phyloP scores from a whole-genome alignment of 179 eudicot species.

The Amaranthus tricolor region DNA sequence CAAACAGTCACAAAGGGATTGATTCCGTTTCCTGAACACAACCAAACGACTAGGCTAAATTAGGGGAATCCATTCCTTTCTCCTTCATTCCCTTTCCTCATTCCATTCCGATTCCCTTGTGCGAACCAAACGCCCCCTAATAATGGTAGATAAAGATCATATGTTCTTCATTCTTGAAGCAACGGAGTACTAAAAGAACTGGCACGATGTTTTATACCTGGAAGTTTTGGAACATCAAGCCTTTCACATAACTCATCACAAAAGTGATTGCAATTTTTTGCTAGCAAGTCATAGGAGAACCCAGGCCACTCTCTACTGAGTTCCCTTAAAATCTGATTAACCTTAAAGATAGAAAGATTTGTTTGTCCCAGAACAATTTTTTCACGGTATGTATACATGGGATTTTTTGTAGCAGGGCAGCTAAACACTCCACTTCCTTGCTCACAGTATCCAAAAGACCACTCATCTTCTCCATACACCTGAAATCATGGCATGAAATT shows the following conservation, averaged over 20 bases:
- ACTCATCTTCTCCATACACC: slow-evolving; percentile 87
- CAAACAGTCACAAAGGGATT: too few species aligned
- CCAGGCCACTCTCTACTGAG: slow-evolving; percentile 98
- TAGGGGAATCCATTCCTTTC: too few species aligned
- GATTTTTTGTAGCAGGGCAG: slow-evolving; percentile 79
- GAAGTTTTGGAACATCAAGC: slow-evolving; percentile 85
- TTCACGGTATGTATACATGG: slow-evolving; percentile 95
- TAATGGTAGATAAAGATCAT: too few species aligned
- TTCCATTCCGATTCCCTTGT: too few species aligned
- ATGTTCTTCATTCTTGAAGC: not conserved
- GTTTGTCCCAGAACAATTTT: slow-evolving; percentile 73
- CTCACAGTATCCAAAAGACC: slow-evolving; percentile 98
- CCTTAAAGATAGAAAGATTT: slow-evolving; percentile 43
- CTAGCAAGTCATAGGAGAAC: slow-evolving; percentile 65
- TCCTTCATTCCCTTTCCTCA: too few species aligned
- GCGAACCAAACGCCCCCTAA: too few species aligned
- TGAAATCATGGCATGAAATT: slow-evolving; percentile 30
- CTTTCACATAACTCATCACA: slow-evolving; percentile 87
- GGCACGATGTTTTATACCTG: slow-evolving; percentile 47
- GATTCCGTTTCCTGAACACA: too few species aligned
- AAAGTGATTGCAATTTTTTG: slow-evolving; percentile 94
- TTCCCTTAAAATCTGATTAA: slow-evolving; percentile 76
- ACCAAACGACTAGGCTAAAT: too few species aligned
- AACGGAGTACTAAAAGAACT: not conserved
- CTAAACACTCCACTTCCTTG: slow-evolving; percentile 89